Conservation (phyloP, 2,329 filamentous ascomycete genomes). For the Albifimbria verrucaria region DNA sequence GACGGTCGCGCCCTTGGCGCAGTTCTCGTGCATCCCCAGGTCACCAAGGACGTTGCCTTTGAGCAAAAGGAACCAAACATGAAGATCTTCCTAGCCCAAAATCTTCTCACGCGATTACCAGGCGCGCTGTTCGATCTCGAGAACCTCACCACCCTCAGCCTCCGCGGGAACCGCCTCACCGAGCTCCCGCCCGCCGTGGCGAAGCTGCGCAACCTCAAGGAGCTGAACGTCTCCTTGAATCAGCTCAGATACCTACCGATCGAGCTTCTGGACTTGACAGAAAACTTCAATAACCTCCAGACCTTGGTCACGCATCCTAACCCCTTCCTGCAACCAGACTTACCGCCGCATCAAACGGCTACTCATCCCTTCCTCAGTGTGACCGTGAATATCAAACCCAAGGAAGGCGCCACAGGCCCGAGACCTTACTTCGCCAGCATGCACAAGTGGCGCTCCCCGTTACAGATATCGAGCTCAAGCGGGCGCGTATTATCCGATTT, state of each 20-base stretch:
- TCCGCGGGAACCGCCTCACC: slow-evolving; percentile 60
- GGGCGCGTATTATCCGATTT: slow-evolving; percentile 27
- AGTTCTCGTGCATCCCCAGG: slow-evolving; percentile 53
- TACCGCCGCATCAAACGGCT: slow-evolving; percentile 3
- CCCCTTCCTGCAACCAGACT: slow-evolving; percentile 48
- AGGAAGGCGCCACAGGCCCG: background rate
- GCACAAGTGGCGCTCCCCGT: slow-evolving; percentile 25
- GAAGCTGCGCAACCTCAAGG: slow-evolving; percentile 53
- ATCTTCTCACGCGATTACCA: slow-evolving; percentile 54
- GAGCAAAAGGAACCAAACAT: slow-evolving; percentile 56
- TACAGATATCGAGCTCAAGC: slow-evolving; percentile 26
- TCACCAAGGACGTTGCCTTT: slow-evolving; percentile 56
- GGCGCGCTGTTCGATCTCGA: slow-evolving; percentile 59
- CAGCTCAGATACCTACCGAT: slow-evolving; percentile 56
- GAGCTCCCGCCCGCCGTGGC: slow-evolving; percentile 60
- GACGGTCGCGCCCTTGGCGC: slow-evolving; percentile 53
- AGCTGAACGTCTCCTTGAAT: slow-evolving; percentile 67
- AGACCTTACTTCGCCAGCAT: slow-evolving; percentile 19
- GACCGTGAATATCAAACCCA: too few relatives aligned
- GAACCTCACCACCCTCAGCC: slow-evolving; percentile 60
- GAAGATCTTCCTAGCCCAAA: slow-evolving; percentile 59
- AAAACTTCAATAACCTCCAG: slow-evolving; percentile 39
- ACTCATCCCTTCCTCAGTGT: too few relatives aligned
- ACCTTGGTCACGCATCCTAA: slow-evolving; percentile 61
- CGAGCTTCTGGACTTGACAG: slow-evolving; percentile 58